Base-by-base conservation (phyloP, 2,329 filamentous ascomycete genomes). In the Fusarium sp. region DNA sequence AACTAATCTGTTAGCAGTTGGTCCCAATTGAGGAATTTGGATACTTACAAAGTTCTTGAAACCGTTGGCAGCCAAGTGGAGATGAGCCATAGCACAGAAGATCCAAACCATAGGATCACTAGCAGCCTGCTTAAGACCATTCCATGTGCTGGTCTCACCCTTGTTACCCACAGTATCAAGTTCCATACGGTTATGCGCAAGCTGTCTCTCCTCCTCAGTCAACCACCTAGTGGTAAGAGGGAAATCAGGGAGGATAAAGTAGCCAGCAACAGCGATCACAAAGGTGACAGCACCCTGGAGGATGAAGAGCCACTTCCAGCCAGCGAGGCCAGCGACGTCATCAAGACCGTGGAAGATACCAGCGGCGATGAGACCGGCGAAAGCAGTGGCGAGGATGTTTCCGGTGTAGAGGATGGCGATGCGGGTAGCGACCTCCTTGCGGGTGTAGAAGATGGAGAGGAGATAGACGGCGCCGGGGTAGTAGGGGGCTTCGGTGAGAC, bases 301-400 rank as follows among this genome's bases (percentile, higher is more conserved):
- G 54, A 93, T 91, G 78, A 92, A 93, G 0, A 92, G 83, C 77
- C 80, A 81, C 51, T 77, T 78, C 80, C 80, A 81, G 4, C 79
- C 79, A 5, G 71, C 63, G 5, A 81, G 41, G 1, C 77, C 74
- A 18, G 60, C 70, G 7, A 74, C 63, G 3, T 76, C 77, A 15
- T 79, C 78, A 37, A 81, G 72, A 1, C 75, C 75, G 23, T 74
- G 77, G 58, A 85, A 85, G 23, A 84, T 82, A 10, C 80, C 84
- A 2, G 84, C 81, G 0, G 83, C 84, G 42, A 87, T 83, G 15
- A 86, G 80, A 18, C 84, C 84, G 0, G 82, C 80, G 54, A 85
- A 85, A 7, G 82, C 81, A 6, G 77, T 80, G 1, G 79, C 79
- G 12, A 81, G 64, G 37, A 81, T 77, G 37, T 79, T 80, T 10